Conservation (phyloP, 164 flowering plant genomes). For the Magnolia officinalis region DNA sequence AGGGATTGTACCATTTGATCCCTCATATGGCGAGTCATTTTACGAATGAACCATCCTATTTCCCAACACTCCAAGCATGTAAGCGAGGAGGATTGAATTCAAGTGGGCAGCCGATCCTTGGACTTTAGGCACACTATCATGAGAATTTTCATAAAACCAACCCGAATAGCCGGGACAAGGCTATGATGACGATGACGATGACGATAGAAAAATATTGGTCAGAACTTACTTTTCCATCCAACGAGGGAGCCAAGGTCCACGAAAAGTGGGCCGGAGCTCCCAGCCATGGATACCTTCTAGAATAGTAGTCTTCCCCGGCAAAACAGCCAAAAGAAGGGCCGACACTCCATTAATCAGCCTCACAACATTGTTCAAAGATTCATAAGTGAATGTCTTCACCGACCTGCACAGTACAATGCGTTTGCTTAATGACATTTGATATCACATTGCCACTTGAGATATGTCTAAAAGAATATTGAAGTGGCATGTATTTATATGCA, state of each 20-base stretch:
- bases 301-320: slow-evolving; percentile 81
- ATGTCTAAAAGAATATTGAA: background rate
- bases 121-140: background rate
- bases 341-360: slow-evolving; percentile 91
- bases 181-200: background rate
- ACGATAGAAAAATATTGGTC: too few species aligned
- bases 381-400: slow-evolving; percentile 88
- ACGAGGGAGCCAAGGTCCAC: slow-evolving; percentile 88
- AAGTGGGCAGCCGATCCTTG: background rate
- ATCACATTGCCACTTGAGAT: background rate
- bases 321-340: slow-evolving; percentile 66
- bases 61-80: background rate
- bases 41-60: background rate
- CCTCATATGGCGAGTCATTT: background rate
- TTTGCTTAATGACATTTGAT: background rate
- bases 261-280: slow-evolving; percentile 93
- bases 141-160: background rate
- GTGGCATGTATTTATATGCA: background rate
- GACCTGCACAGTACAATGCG: slow-evolving; percentile 55
- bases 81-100: background rate
- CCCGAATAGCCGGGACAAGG: background rate
- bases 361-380: slow-evolving; percentile 79
- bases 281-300: slow-evolving; percentile 96
- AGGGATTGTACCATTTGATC: too few species aligned
- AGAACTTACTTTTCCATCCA: slow-evolving; percentile 96